Conservation (phyloP, 352 stramenopile species). For the Globisporangium recalcitrans region DNA sequence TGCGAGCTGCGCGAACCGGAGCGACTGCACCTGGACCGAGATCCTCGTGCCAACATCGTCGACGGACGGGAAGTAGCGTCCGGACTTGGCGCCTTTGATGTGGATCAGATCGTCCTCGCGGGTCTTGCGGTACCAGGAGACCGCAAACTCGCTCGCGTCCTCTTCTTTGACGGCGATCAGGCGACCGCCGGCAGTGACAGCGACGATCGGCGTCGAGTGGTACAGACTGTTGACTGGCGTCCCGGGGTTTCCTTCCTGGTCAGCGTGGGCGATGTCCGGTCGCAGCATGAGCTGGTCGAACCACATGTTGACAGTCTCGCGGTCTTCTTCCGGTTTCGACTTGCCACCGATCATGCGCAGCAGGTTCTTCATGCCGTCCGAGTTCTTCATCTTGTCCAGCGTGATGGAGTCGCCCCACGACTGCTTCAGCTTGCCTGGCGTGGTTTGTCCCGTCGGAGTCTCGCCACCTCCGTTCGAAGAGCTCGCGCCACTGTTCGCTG, state of each 20-base stretch:
- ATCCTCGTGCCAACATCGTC: slow-evolving; percentile 61
- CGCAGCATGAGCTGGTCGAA: slow-evolving; percentile 51
- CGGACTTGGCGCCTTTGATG: slow-evolving; percentile 53
- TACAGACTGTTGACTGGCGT: slow-evolving; percentile 19
- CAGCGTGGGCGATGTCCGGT: slow-evolving; percentile 27
- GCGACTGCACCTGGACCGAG: slow-evolving; percentile 57
- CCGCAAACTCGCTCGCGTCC: slow-evolving; percentile 48
- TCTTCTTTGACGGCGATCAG: slow-evolving; percentile 57
- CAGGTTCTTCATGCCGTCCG: slow-evolving; percentile 68
- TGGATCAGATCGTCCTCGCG: slow-evolving; percentile 45
- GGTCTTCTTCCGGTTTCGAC: slow-evolving; percentile 51
- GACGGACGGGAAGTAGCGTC: slow-evolving; percentile 62
- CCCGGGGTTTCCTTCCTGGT: not conserved
- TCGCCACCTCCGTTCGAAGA: not conserved
- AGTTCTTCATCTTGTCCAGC: slow-evolving; percentile 57
- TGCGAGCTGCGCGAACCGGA: slow-evolving; percentile 53
- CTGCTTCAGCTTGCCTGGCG: slow-evolving; percentile 28
- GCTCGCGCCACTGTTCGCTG: slow-evolving; percentile 15
- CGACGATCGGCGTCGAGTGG: slow-evolving; percentile 52
- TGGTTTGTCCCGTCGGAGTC: slow-evolving; percentile 20
- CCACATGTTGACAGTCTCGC: slow-evolving; percentile 50
- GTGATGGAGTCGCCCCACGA: slow-evolving; percentile 37
- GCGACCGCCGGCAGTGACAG: slow-evolving; percentile 41
- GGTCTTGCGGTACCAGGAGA: slow-evolving; percentile 70
- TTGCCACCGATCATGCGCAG: slow-evolving; percentile 69